A percentile compares a stretch with the other conserved stretches of the same genome.
phyloP scores from a whole-genome alignment of 129 eudicot species.

The Apium graveolens region DNA sequence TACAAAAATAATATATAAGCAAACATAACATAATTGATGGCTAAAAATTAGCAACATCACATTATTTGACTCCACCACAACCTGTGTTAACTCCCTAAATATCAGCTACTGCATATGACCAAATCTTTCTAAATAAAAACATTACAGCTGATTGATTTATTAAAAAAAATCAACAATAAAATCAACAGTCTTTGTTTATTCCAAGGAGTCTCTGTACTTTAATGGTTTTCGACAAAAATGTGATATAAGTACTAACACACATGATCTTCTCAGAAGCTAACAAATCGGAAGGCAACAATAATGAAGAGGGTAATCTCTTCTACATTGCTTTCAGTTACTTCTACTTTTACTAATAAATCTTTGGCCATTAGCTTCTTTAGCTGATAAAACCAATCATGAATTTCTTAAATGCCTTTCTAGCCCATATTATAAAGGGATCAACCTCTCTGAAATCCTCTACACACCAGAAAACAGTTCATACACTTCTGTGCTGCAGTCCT shows the following conservation, averaged over 20 bases:
- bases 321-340: background rate
- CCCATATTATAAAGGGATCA: background rate
- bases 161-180: too few relatives aligned
- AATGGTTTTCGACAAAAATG: background rate
- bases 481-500: constrained; percentile 3
- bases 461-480: constrained; percentile 8
- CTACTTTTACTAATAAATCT: background rate
- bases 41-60: too few relatives aligned
- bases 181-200: too few relatives aligned
- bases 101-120: too few relatives aligned
- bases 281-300: background rate
- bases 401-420: background rate
- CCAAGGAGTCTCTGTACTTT: background rate
- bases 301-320: background rate
- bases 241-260: background rate
- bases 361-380: background rate
- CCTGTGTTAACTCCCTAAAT: too few relatives aligned
- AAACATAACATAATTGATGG: too few relatives aligned
- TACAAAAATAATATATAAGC: too few relatives aligned
- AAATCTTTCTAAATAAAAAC: too few relatives aligned
- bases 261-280: background rate
- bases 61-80: too few relatives aligned
- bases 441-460: constrained; percentile 4
- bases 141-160: too few relatives aligned
- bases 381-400: background rate